Evolutionary conservation across 2,329 filamentous ascomycete species (phyloP), one percentile per base, ranked within the genome.

Genomic region (Fusarium drepaniforme): DNA sequence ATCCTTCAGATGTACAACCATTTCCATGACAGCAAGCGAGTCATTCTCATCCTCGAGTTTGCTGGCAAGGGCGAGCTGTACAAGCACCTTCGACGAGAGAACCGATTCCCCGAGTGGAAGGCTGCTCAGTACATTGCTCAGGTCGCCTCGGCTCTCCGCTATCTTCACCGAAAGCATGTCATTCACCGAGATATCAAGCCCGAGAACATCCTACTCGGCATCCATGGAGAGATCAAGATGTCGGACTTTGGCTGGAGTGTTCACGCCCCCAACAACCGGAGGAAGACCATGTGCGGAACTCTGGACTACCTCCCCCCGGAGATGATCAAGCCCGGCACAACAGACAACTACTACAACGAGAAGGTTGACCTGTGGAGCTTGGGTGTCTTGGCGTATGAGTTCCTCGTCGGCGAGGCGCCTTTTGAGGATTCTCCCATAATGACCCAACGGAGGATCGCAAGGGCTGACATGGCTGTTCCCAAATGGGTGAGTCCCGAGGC

Each of bases 171-270:
- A 83, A 98, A 98, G 87, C 95, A 98, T 83, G 94, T 98, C 77
- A 98, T 98, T 86, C 96, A 98, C 84, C 90, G 96, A 69, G 96
- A 98, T 80, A 98, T 98, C 86, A 98, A 98, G 87, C 96, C 96
- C 3, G 96, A 98, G 85, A 98, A 98, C 80, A 98, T 98, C 75
- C 89, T 98, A 25, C 93, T 98, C 35, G 96, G 96, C 16, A 95
- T 98, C 70, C 96, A 98, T 81, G 97, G 96, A 76, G 97, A 99
- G 87, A 96, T 99, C 86, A 99, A 99, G 85, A 96, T 99, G 80
- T 97, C 95, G 6, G 97, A 99, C 84, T 99, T 98, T 81, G 96
- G 97, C 60, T 99, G 97, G 97, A 97, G 94, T 82, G 97, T 98
- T 5, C 97, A 99, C 84, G 97, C 97, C 7, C 97, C 97, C 33